Evolutionary conservation across 352 stramenopile genomes (phyloP).

Genomic region (Phytophthora brassicae): DNA sequence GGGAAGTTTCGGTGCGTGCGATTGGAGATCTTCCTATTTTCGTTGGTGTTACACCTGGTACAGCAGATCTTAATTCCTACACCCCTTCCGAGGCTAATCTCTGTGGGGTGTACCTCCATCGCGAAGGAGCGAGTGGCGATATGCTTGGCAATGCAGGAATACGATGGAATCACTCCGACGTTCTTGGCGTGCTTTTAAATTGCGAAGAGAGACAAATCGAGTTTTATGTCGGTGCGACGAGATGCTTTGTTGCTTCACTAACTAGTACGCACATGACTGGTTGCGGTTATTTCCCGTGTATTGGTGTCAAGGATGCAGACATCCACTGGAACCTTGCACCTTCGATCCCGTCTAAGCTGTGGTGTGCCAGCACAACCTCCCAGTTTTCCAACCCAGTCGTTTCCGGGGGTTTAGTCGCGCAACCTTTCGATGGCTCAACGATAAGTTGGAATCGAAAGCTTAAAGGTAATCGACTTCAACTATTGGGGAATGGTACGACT

Average conservation of each 20-base stretch:
- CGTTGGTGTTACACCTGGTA: slow-evolving; percentile 59
- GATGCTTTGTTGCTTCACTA: slow-evolving; percentile 39
- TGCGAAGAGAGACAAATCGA: slow-evolving; percentile 67
- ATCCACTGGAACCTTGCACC: slow-evolving; percentile 66
- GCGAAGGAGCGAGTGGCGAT: slow-evolving; percentile 27
- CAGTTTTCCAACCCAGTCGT: slow-evolving; percentile 61
- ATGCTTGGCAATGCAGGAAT: slow-evolving; percentile 21
- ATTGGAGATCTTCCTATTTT: slow-evolving; percentile 66
- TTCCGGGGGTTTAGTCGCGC: slow-evolving; percentile 62
- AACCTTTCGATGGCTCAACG: slow-evolving; percentile 55
- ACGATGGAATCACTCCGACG: slow-evolving; percentile 36
- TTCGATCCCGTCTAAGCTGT: slow-evolving; percentile 61
- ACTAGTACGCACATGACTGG: slow-evolving; percentile 12
- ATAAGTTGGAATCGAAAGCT: slow-evolving; percentile 67
- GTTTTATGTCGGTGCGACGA: slow-evolving; percentile 50
- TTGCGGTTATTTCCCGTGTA: slow-evolving; percentile 49
- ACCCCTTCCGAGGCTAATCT: slow-evolving; percentile 16
- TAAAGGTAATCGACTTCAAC: slow-evolving; percentile 51
- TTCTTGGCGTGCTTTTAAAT: slow-evolving; percentile 62
- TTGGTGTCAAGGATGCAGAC: slow-evolving; percentile 63
- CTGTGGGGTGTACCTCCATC: slow-evolving; percentile 42
- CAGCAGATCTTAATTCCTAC: slow-evolving; percentile 63
- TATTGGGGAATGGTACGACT: slow-evolving; percentile 53
- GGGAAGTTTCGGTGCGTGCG: slow-evolving; percentile 62
- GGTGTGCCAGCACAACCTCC: slow-evolving; percentile 47